Evolutionary conservation across 2,329 filamentous ascomycete genomes (phyloP).

Genomic region (Pyrenophora teres): DNA sequence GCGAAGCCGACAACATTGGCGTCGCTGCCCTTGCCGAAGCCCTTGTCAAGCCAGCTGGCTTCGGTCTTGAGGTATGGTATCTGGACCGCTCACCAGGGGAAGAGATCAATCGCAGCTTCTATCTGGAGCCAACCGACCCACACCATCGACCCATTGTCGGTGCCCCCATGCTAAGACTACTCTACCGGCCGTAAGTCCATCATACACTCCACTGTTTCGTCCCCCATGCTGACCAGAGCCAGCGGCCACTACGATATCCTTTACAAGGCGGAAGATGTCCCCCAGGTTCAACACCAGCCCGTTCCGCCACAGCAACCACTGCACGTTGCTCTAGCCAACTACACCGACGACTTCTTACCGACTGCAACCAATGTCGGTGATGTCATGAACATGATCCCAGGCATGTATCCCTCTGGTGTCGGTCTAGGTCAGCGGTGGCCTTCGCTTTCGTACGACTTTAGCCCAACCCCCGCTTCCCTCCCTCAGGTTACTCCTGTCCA

Average conservation of each 20-base stretch:
- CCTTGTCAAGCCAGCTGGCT: constrained; percentile 75
- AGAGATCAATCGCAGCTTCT: constrained; percentile 70
- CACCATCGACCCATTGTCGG: constrained; percentile 50
- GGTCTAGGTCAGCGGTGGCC: constrained; percentile 40
- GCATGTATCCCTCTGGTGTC: constrained; percentile 49
- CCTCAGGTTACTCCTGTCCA: constrained; percentile 41
- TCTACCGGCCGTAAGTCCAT: constrained; percentile 65
- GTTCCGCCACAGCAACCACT: constrained; percentile 37
- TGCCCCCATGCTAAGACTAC: constrained; percentile 69
- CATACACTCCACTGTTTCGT: neutral
- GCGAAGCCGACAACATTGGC: constrained; percentile 91
- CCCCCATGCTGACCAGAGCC: constrained; percentile 18
- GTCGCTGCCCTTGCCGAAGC: constrained; percentile 77
- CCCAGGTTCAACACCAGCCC: constrained; percentile 34
- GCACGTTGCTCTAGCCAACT: constrained; percentile 45
- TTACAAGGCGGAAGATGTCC: constrained; percentile 68
- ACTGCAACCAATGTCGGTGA: constrained; percentile 40
- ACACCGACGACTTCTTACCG: constrained; percentile 49
- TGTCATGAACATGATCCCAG: constrained; percentile 51
- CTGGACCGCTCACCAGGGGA: constrained; percentile 82
- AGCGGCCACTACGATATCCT: constrained; percentile 93
- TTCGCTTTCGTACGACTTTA: constrained; percentile 44
- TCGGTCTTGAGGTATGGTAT: constrained; percentile 87
- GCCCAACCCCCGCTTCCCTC: constrained; percentile 38
- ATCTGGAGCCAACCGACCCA: constrained; percentile 58